These are phyloP conservation scores for Diatrype stigma DNA, from an alignment of 2,329 filamentous ascomycete genomes.

Conservation along the genomic window DNA sequence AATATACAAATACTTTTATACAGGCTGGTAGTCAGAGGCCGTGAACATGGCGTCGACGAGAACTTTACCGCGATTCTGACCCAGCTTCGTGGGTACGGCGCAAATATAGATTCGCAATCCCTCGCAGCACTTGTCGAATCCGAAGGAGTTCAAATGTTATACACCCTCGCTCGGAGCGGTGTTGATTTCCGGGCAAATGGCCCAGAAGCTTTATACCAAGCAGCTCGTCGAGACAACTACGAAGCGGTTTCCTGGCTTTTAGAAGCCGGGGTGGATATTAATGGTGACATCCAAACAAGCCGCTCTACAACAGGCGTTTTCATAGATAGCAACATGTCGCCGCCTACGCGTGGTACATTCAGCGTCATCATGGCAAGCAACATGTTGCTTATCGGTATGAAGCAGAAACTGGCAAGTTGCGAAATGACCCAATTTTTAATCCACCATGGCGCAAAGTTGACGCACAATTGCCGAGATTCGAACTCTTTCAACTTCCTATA, in stretches of 20 bases:
- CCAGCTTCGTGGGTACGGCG: background rate
- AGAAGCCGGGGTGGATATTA: slow-evolving; percentile 7
- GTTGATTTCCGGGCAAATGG: slow-evolving; percentile 1
- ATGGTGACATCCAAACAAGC: background rate
- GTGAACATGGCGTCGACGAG: background rate
- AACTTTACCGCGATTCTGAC: background rate
- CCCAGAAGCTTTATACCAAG: slow-evolving; percentile 1
- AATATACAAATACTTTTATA: slow-evolving; percentile 1
- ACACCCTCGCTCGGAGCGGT: slow-evolving; percentile 1
- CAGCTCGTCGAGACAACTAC: slow-evolving; percentile 7
- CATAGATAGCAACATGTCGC: too few species aligned
- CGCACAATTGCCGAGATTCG: slow-evolving; percentile 1
- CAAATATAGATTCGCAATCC: too few species aligned
- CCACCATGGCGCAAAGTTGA: slow-evolving; percentile 3
- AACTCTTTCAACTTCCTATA: slow-evolving; percentile 4
- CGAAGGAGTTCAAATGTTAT: slow-evolving; percentile 1
- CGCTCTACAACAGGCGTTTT: too few species aligned
- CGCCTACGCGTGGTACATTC: too few species aligned
- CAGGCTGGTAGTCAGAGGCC: background rate
- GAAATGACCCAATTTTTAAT: slow-evolving; percentile 6
- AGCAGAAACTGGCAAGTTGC: slow-evolving; percentile 3
- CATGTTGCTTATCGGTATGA: too few species aligned
- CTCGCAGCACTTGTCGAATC: slow-evolving; percentile 1
- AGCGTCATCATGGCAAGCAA: too few species aligned
- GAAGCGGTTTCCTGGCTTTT: slow-evolving; percentile 7